These are phyloP conservation scores for Mycena galericulata DNA, from an alignment of 768 basidiomycete genomes.

Conservation along the genomic window DNA sequence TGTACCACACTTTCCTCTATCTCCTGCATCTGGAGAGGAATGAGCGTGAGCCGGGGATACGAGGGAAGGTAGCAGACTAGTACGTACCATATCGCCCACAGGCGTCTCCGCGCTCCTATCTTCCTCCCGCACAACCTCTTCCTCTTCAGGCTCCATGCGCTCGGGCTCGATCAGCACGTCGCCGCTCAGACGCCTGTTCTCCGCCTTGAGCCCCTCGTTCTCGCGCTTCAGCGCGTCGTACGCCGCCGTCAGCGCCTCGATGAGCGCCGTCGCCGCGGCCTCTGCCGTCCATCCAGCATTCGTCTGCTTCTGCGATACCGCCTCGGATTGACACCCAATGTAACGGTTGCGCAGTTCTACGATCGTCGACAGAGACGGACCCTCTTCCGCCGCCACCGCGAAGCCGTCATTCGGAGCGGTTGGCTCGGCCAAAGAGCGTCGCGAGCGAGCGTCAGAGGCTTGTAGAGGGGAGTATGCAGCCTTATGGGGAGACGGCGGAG, in stretches of 20 bases:
- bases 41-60: no score
- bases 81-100: not conserved
- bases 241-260: not conserved
- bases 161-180: not conserved
- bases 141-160: not conserved
- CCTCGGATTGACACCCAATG: not conserved
- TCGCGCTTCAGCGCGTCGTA: conserved; percentile 8
- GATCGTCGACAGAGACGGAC: not conserved
- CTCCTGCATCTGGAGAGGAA: no score
- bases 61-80: no score
- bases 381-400: not conserved
- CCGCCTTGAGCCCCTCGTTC: conserved; percentile 8
- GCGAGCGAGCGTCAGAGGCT: not conserved
- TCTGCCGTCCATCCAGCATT: conserved; percentile 5
- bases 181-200: not conserved
- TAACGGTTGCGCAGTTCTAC: conserved; percentile 2
- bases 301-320: not conserved
- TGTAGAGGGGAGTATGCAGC: not conserved
- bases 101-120: not conserved
- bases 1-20: no score
- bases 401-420: not conserved
- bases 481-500: not conserved
- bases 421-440: not conserved
- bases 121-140: not conserved
- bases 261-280: conserved; percentile 4